Percentiles rank a stretch among this genome's conserved stretches.
These are phyloP conservation scores for Fusarium sp. DNA, from an alignment of 2,329 filamentous ascomycete species.

Conservation along the genomic window DNA sequence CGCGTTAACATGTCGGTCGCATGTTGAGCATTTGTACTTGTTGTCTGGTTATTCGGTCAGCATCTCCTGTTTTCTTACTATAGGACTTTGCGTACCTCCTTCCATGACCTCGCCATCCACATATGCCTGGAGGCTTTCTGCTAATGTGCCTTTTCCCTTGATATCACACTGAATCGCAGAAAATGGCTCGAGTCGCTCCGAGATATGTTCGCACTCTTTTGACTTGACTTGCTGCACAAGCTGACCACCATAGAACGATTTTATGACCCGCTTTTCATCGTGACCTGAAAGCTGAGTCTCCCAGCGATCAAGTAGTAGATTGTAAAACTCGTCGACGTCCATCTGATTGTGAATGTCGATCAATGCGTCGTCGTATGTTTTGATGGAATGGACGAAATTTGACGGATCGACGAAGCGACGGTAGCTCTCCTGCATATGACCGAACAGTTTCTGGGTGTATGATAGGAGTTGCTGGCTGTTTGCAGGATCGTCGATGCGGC, in stretches of 20 bases:
- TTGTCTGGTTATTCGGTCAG: conserved; percentile 69
- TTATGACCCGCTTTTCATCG: conserved; percentile 75
- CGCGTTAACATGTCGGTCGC: conserved; percentile 87
- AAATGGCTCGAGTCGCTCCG: conserved; percentile 87
- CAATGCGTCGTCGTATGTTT: conserved; percentile 79
- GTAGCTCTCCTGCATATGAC: conserved; percentile 83
- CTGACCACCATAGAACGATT: conserved; percentile 88
- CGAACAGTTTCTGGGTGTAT: conserved; percentile 84
- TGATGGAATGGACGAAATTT: conserved; percentile 76
- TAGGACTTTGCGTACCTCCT: conserved; percentile 64
- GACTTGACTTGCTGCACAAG: conserved; percentile 95
- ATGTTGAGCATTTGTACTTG: conserved; percentile 96
- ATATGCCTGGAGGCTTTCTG: conserved; percentile 92
- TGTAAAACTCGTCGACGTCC: conserved; percentile 99
- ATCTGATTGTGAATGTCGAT: conserved; percentile 93
- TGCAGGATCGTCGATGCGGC: conserved; percentile 62
- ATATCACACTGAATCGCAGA: conserved; percentile 96
- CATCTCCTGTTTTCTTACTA: neutral
- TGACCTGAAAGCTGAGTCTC: conserved; percentile 78
- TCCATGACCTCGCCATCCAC: conserved; percentile 97
- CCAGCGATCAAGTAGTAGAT: conserved; percentile 88
- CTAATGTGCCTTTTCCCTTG: conserved; percentile 83
- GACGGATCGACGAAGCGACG: conserved; percentile 77
- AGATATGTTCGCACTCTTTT: conserved; percentile 92
- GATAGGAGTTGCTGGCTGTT: conserved; percentile 72